phyloP scores from a whole-genome alignment of 2,329 filamentous ascomycete genomes.

The Neonectria neomacrospora region DNA sequence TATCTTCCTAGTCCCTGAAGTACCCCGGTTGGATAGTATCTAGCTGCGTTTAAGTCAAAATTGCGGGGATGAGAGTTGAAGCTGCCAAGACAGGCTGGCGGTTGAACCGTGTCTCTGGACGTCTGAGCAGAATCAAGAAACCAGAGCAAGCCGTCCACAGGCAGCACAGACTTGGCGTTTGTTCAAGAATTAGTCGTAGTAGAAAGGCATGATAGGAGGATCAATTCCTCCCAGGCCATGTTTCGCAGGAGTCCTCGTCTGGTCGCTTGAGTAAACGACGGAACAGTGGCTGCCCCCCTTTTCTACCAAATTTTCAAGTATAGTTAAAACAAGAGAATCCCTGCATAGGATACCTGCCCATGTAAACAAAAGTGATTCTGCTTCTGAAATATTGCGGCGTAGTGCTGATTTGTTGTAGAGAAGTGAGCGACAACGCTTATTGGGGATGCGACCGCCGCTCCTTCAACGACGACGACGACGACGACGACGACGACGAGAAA shows the following conservation, averaged over 20 bases:
- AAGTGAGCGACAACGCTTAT: neutral
- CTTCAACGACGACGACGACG: neutral
- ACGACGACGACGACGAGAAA: neutral
- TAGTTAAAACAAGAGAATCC: neutral
- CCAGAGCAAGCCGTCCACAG: slow-evolving; percentile 21
- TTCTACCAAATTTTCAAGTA: slow-evolving; percentile 4
- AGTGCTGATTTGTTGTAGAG: neutral
- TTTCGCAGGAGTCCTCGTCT: neutral
- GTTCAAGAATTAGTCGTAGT: neutral
- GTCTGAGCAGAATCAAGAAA: slow-evolving; percentile 29
- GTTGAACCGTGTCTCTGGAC: slow-evolving; percentile 26
- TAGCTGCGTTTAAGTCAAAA: slow-evolving; percentile 6
- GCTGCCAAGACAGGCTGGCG: slow-evolving; percentile 7
- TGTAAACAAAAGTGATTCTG: neutral
- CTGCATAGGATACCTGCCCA: neutral
- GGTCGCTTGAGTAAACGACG: neutral
- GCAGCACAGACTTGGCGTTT: neutral
- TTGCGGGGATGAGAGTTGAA: slow-evolving; percentile 15
- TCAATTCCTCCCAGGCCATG: neutral
- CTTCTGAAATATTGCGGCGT: neutral
- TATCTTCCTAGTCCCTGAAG: neutral
- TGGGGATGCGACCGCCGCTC: neutral
- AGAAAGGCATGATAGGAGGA: slow-evolving; percentile 9
- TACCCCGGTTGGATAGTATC: neutral
- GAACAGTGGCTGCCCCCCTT: neutral